Evolutionary conservation across 2,329 filamentous ascomycete species (phyloP).

Genomic region (Ophiostoma sp.): DNA sequence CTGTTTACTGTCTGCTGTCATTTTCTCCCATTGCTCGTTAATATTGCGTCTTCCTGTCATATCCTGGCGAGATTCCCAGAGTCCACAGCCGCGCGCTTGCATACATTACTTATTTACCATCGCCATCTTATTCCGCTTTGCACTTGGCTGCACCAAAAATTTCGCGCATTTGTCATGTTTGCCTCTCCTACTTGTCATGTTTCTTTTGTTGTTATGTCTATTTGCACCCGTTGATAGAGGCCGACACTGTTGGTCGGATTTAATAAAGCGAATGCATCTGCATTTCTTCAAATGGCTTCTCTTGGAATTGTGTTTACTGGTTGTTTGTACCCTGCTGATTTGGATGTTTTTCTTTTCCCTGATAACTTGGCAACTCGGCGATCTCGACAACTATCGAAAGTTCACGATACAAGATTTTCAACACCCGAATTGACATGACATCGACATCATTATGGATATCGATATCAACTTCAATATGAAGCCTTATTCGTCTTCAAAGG

Average conservation of each 20-base stretch:
- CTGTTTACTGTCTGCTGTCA: not conserved
- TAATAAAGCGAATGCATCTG: not conserved
- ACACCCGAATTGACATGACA: not conserved
- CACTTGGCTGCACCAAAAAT: slow-evolving; percentile 13
- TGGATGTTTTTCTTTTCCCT: not conserved
- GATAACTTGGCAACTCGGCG: not conserved
- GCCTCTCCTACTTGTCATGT: not conserved
- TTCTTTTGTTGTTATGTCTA: slow-evolving; percentile 7
- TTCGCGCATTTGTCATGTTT: slow-evolving; percentile 5
- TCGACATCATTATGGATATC: not conserved
- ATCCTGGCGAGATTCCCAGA: slow-evolving; percentile 8
- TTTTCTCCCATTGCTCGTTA: slow-evolving; percentile 6
- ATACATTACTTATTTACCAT: slow-evolving; percentile 9
- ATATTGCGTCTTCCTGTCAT: slow-evolving; percentile 4
- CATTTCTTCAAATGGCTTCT: not conserved
- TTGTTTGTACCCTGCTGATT: not conserved
- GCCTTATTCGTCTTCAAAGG: not conserved
- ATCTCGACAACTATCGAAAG: not conserved
- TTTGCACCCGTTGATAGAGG: slow-evolving; percentile 6
- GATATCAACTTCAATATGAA: not conserved
- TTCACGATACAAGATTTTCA: not conserved
- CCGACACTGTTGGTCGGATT: not conserved
- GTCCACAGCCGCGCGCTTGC: slow-evolving; percentile 4
- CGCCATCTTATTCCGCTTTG: slow-evolving; percentile 11
- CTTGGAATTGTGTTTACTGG: not conserved